phyloP scores from a whole-genome alignment of 257 asterid species.

The Jasminum sambac region DNA sequence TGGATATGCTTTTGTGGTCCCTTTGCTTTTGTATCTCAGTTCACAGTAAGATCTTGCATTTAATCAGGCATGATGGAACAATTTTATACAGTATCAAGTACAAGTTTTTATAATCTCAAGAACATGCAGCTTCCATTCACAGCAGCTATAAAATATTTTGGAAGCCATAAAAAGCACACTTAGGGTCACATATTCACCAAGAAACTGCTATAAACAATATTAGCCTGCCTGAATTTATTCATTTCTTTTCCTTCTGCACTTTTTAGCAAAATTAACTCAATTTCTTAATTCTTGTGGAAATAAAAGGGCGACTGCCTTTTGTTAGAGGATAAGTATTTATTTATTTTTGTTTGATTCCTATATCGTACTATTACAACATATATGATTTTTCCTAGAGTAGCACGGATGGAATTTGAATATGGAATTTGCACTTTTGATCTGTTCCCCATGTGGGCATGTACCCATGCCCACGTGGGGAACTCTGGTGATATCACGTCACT shows the following conservation, averaged over 20 bases:
- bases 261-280: no score
- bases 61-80: neutral
- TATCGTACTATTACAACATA: no score
- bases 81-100: conserved; percentile 23
- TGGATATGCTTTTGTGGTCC: conserved; percentile 51
- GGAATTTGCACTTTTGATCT: no score
- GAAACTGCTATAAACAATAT: neutral
- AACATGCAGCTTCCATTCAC: conserved; percentile 30
- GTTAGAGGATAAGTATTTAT: no score
- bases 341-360: no score
- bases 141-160: neutral
- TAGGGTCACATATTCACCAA: neutral
- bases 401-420: no score
- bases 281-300: no score
- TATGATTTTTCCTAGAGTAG: no score
- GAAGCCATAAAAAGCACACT: neutral
- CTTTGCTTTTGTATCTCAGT: conserved; percentile 19
- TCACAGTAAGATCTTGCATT: conserved; percentile 7
- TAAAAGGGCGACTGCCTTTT: no score
- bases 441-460: no score
- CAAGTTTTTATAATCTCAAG: conserved; percentile 35
- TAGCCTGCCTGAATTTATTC: neutral
- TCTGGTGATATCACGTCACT: no score
- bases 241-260: neutral
- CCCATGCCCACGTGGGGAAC: no score